Percentiles rank a stretch among this genome's conserved stretches.
Evolutionary conservation across 129 eudicot genomes (phyloP).

Genomic region (Flaveria ramosissima): DNA sequence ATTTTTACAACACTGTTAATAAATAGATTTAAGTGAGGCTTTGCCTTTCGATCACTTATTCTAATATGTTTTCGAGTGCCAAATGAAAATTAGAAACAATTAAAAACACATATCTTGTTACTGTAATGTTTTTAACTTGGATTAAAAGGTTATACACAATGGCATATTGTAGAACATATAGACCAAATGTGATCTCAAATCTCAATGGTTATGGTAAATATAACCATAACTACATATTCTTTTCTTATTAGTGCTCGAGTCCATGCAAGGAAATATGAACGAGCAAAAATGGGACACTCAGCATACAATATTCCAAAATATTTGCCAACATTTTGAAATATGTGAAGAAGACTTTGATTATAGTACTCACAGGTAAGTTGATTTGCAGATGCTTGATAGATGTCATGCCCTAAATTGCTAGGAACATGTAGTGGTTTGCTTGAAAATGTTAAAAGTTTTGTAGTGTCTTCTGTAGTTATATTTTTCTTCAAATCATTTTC

Average conservation of each 20-base stretch:
- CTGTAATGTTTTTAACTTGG: background rate
- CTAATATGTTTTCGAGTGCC: background rate
- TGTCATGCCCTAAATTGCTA: constrained; percentile 55
- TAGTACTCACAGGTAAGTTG: constrained; percentile 48
- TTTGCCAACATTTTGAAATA: background rate
- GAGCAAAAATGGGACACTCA: background rate
- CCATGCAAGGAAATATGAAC: background rate
- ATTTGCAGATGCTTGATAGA: constrained; percentile 66
- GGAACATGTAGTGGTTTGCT: constrained; percentile 58
- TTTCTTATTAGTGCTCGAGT: background rate
- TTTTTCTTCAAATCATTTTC: constrained; percentile 49
- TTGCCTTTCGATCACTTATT: background rate
- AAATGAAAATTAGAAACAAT: background rate
- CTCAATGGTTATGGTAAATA: background rate
- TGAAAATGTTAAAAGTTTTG: constrained; percentile 52
- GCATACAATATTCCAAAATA: background rate
- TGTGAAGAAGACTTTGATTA: background rate
- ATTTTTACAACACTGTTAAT: background rate
- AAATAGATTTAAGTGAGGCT: background rate
- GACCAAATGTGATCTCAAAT: background rate
- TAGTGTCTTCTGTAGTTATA: constrained; percentile 48
- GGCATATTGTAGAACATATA: background rate
- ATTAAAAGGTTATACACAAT: background rate
- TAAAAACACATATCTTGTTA: background rate
- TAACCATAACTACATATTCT: background rate